Evolutionary conservation across 1,284 basidiomycete species (phyloP).

Genomic region (Singerocomus inundabilis): DNA sequence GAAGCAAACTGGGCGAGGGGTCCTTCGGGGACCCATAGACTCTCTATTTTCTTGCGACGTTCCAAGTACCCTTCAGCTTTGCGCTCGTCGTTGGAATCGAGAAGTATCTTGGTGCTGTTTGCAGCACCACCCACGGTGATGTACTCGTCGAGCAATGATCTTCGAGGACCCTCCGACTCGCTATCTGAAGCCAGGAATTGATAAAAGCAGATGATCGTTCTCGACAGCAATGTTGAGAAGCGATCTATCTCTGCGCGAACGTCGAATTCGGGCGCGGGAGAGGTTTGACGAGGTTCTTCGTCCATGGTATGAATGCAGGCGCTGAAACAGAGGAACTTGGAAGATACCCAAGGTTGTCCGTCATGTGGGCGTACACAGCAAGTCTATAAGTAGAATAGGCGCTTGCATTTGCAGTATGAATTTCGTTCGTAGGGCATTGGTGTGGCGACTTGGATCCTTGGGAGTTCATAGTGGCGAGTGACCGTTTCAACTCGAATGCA

Average conservation of each 20-base stretch:
- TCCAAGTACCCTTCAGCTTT: conserved; percentile 25
- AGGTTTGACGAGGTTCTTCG: background rate
- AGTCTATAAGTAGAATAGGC: conserved; percentile 10
- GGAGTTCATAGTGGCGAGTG: background rate
- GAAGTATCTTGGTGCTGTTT: conserved; percentile 28
- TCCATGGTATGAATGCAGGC: conserved; percentile 14
- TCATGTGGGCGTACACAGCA: conserved; percentile 6
- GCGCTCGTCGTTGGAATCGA: conserved; percentile 24
- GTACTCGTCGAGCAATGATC: conserved; percentile 28
- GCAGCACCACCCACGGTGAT: conserved; percentile 30
- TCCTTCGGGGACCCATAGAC: conserved; percentile 19
- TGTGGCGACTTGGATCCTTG: no score
- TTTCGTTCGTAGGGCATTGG: no score
- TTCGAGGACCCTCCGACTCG: conserved; percentile 25
- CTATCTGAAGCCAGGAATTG: conserved; percentile 31
- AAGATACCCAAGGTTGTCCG: background rate
- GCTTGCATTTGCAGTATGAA: conserved; percentile 1
- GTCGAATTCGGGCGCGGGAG: conserved; percentile 14
- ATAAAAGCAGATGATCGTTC: conserved; percentile 29
- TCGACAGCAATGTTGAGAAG: conserved; percentile 24
- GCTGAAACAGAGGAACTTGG: background rate
- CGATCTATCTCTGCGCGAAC: conserved; percentile 24
- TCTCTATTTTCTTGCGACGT: conserved; percentile 22
- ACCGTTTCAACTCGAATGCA: background rate
- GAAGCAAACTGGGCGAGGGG: conserved; percentile 21